phyloP scores from a whole-genome alignment of 2,329 filamentous ascomycete species.

The Rutstroemia sydowiana region DNA sequence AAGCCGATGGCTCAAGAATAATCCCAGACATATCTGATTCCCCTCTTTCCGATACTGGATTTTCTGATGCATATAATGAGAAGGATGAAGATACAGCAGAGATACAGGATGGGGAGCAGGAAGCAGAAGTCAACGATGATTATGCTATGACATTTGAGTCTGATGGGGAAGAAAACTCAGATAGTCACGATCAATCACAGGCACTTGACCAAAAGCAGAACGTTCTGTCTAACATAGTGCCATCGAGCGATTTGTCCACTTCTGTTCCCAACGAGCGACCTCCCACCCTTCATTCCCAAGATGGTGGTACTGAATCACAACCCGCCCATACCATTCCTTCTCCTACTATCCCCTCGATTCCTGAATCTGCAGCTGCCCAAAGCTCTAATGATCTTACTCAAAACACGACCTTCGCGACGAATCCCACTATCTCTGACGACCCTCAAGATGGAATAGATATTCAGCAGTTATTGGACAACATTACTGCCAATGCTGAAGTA shows the following conservation, averaged over 20 bases:
- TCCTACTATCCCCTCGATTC: conserved; percentile 13
- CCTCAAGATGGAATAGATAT: conserved; percentile 31
- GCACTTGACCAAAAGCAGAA: conserved; percentile 24
- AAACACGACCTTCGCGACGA: conserved; percentile 15
- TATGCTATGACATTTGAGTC: conserved; percentile 34
- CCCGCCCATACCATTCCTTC: conserved; percentile 19
- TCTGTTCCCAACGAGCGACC: conserved; percentile 15
- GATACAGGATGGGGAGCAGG: conserved; percentile 17
- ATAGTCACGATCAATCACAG: conserved; percentile 29
- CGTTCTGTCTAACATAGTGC: conserved; percentile 20
- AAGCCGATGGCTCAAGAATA: conserved; percentile 6
- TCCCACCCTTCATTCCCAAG: conserved; percentile 13
- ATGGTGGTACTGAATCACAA: conserved; percentile 16
- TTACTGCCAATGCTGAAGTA: conserved; percentile 32
- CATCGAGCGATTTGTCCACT: conserved; percentile 17
- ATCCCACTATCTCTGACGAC: conserved; percentile 21
- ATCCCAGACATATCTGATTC: conserved; percentile 11
- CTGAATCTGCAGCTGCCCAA: conserved; percentile 18
- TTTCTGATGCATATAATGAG: conserved; percentile 31
- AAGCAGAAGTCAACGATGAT: conserved; percentile 28
- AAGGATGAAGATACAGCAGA: conserved; percentile 19
- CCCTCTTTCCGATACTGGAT: conserved; percentile 25
- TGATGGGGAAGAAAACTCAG: conserved; percentile 28
- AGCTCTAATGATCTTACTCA: conserved; percentile 8
- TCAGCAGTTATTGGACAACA: conserved; percentile 32